Evolutionary conservation across 768 basidiomycete species (phyloP), one percentile per base, ranked within the genome.

Genomic region (Leccinellum rugosiceps): DNA sequence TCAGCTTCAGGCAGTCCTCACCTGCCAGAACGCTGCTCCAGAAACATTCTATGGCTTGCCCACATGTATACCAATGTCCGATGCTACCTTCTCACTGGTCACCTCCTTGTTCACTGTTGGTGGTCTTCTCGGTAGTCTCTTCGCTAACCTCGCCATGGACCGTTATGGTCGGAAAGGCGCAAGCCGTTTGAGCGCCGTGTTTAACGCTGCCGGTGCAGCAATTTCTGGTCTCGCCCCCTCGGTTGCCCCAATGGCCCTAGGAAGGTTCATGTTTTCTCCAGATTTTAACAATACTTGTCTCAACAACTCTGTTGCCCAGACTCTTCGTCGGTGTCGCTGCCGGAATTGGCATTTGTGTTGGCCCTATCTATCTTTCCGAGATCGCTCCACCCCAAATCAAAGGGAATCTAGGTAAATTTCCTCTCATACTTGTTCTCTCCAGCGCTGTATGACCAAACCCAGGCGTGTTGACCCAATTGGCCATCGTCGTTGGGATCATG

Each of bases 101-200:
- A 98, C 95, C 0, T 79, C 93, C 28, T 72, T 90, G 26, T 97
- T 92, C 74, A 94, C 94, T 1, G 72, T 91, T 15, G 96, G 96
- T 13, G 96, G 96, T 35, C 79, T 98, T 25, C 58, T 86, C 15
- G 94, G 93, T 8, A 92, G 90, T 66, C 65, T 88, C 26, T 68
- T 76, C 14, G 85, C 91, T 3, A 88, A 87, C 65, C 65, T 81
- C 19, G 65, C 86, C 56, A 89, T 90, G 80, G 88, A 90, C 60
- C 76, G 77, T 31, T 81, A 75, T 65, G 93, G 94, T 3, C 82
- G 92, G 30, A 88, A 80, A 57, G 84, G 84, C 10, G 86, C 91
- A 1, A 77, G 84, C 3, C 78, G 80, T 28, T 57, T 82, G 30
- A 90, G 84, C 52, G 80, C 89, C 2, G 59, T 77, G 15, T 68